These are phyloP conservation scores for Didymella pomorum DNA, from an alignment of 2,329 filamentous ascomycete species.

Conservation along the genomic window DNA sequence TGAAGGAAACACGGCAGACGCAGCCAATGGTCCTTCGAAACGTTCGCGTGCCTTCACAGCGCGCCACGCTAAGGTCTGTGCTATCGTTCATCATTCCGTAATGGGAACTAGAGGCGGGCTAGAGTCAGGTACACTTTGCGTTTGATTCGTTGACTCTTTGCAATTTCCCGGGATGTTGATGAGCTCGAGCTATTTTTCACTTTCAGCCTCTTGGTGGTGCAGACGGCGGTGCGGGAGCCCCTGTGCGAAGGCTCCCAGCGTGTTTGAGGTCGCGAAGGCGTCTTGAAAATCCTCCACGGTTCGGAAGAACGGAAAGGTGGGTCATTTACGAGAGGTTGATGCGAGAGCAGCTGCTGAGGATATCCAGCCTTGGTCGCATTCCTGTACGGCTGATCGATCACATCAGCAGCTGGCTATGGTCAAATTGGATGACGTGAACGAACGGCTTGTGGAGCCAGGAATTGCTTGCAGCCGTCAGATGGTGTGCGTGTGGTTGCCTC, in stretches of 20 bases:
- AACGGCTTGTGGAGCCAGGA: slow-evolving; percentile 20
- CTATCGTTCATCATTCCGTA: slow-evolving; percentile 33
- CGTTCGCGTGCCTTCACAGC: slow-evolving; percentile 31
- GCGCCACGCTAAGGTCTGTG: slow-evolving; percentile 25
- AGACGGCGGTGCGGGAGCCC: slow-evolving; percentile 27
- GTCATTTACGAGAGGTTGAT: slow-evolving; percentile 5
- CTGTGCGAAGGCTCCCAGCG: slow-evolving; percentile 30
- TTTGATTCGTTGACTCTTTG: slow-evolving; percentile 38
- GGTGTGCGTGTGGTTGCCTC: slow-evolving; percentile 17
- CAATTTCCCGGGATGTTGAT: slow-evolving; percentile 38
- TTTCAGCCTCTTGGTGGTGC: slow-evolving; percentile 25
- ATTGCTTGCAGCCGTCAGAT: slow-evolving; percentile 31
- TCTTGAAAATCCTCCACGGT: slow-evolving; percentile 16
- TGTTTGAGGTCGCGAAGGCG: slow-evolving; percentile 24
- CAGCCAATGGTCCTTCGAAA: slow-evolving; percentile 30
- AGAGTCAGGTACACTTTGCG: slow-evolving; percentile 38
- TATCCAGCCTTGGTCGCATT: slow-evolving; percentile 20
- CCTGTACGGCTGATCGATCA: slow-evolving; percentile 13
- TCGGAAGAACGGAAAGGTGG: slow-evolving; percentile 18
- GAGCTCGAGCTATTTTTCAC: slow-evolving; percentile 35
- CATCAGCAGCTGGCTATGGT: slow-evolving; percentile 3
- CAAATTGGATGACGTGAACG: slow-evolving; percentile 10
- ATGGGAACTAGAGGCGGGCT: slow-evolving; percentile 28
- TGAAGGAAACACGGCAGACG: slow-evolving; percentile 31
- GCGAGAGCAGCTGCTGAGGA: slow-evolving; percentile 10